phyloP scores from a whole-genome alignment of 2,329 filamentous ascomycete species.

The Cryoendolithus antarcticus region DNA sequence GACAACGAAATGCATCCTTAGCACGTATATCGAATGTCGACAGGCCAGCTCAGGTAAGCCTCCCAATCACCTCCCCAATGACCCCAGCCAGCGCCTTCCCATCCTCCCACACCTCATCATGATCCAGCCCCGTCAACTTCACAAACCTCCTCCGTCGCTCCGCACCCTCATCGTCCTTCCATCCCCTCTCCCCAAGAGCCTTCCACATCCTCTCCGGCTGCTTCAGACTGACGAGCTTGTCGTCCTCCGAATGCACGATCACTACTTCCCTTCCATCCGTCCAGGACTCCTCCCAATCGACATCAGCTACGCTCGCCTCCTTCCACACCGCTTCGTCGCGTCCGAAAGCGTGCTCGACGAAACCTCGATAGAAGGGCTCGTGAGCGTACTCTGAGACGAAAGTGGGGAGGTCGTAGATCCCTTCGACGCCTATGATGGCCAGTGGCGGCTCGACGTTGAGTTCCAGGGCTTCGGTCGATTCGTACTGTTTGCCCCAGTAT shows the following conservation, averaged over 20 bases:
- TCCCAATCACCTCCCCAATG: conserved; percentile 15
- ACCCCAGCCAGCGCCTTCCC: conserved; percentile 43
- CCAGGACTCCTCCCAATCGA: conserved; percentile 33
- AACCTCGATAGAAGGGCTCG: conserved; percentile 42
- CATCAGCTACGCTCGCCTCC: conserved; percentile 40
- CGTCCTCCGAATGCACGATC: conserved; percentile 34
- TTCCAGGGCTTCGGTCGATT: conserved; percentile 14
- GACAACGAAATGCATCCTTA: too few relatives aligned
- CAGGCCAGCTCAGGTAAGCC: conserved; percentile 1
- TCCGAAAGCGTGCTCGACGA: conserved; percentile 52
- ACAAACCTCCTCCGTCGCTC: conserved; percentile 26
- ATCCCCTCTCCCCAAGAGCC: conserved; percentile 34
- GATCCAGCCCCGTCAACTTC: conserved; percentile 41
- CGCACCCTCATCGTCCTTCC: conserved; percentile 18
- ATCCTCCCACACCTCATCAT: conserved; percentile 53
- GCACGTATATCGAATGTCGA: too few relatives aligned
- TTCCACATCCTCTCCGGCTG: conserved; percentile 47
- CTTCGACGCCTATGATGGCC: conserved; percentile 49
- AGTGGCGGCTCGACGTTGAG: conserved; percentile 28
- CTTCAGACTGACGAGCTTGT: conserved; percentile 39
- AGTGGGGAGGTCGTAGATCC: conserved; percentile 53
- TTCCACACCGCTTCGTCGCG: conserved; percentile 38
- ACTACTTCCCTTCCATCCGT: conserved; percentile 27
- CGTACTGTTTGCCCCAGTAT: conserved; percentile 20
- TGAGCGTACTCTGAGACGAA: conserved; percentile 34